Base-by-base conservation (phyloP, 495 filamentous ascomycete species). In the Aspergillus bertholletiae region DNA sequence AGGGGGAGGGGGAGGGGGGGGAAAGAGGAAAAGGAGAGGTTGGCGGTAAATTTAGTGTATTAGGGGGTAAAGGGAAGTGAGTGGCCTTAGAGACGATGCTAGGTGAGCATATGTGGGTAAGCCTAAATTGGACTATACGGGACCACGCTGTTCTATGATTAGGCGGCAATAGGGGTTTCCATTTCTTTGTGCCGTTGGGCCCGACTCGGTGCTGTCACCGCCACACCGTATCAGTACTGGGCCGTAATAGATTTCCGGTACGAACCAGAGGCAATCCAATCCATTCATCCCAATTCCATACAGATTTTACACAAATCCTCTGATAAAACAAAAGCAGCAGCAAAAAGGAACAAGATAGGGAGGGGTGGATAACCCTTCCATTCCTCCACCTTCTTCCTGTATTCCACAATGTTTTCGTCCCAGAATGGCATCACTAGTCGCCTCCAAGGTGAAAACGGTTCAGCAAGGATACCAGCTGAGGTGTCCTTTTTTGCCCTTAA, bases 1-100 rank as follows among this genome's bases (percentile, higher is more conserved):
- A 40, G 66, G 62, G 66, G 63, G 59, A 58, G 55, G 48, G 58
- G 53, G 57, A 47, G 56, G 51, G 51, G 55, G 55, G 60, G 60
- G 53, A 51, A 52, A 46, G 55, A 58, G 51, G 51, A 40, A 56
- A 44, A 34, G 46, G 51, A 61, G 50, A 56, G 49, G 51, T 54
- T 60, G 56, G 58, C 53, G 62, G 51, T 35, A 30, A 47, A 32
- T 20, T 37, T 12, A n/a, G 13, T 5, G 34, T 37, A 37, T 37
- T 37, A 37, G 34, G 34, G 18, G 27, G 37, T 27, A 27, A 50
- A 32, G 40, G 30, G 18, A 30, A 23, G 46, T 18, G 27, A 21
- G 53, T 40, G 23, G 46, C 35, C 30, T 20, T 26, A 44, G 23
- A 17, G 21, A 48, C 35, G 15, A 13, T 18, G 47, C n/a, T 13